phyloP scores from a whole-genome alignment of 441 rosid species.

The Arabidopsis lyrata region DNA sequence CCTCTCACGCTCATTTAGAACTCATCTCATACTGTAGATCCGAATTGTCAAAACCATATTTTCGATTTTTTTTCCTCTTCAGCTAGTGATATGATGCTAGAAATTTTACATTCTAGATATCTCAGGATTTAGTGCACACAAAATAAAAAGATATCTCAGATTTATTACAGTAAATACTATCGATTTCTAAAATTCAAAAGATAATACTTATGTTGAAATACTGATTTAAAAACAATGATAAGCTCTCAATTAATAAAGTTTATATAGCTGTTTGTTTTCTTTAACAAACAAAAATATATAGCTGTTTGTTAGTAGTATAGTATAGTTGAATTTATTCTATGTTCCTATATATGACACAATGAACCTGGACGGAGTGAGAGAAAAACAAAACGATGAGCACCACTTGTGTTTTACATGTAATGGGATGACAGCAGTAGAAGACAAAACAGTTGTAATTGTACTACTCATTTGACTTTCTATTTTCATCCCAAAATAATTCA shows the following conservation, averaged over 20 bases:
- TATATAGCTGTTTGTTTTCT: not conserved
- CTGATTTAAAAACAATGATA: not conserved
- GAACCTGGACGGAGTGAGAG: constrained; percentile 36
- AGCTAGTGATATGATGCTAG: no score
- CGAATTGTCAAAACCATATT: no score
- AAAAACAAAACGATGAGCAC: constrained; percentile 22
- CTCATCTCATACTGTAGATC: no score
- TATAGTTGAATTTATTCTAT: not conserved
- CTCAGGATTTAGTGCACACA: no score
- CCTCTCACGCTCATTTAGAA: no score
- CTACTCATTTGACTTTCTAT: constrained; percentile 20
- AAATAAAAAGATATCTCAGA: no score
- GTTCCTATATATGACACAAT: constrained; percentile 16
- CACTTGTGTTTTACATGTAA: constrained; percentile 15
- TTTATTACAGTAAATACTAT: no score
- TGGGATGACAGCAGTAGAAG: constrained; percentile 20
- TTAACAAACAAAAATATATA: not conserved
- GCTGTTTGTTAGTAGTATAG: not conserved
- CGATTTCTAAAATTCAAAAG: no score
- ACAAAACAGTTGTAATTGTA: constrained; percentile 26
- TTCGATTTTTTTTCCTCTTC: no score
- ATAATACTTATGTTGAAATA: no score
- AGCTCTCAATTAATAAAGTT: not conserved
- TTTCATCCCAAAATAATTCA: not conserved
- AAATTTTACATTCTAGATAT: no score